Conservation (phyloP, 495 filamentous ascomycete genomes). For the Xylaria bambusicola region DNA sequence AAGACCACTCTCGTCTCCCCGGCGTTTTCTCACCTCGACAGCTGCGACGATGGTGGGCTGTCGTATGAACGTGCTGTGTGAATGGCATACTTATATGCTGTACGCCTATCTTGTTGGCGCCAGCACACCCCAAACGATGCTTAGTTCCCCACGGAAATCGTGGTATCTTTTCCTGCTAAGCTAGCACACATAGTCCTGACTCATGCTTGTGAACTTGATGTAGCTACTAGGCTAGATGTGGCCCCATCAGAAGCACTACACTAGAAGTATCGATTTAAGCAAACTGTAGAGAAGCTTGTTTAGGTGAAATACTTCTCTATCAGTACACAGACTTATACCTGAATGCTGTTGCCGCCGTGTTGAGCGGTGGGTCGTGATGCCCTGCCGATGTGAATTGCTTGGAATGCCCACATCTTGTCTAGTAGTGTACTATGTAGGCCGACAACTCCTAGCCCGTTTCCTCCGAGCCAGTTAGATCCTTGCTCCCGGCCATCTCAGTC, state of each 20-base stretch:
- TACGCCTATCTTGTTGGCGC: background rate
- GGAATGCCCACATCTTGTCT: constrained; percentile 21
- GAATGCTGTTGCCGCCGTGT: constrained; percentile 7
- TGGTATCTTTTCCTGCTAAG: no score
- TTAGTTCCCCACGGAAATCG: no score
- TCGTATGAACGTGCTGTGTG: background rate
- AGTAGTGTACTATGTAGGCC: no score
- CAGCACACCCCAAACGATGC: no score
- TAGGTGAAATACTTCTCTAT: background rate
- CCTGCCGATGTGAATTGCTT: constrained; percentile 21
- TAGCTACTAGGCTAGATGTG: no score
- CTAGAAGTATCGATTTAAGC: no score
- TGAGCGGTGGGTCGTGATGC: constrained; percentile 17
- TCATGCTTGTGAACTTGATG: no score
- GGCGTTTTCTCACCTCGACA: constrained; percentile 1
- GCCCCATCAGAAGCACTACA: no score
- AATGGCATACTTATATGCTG: background rate
- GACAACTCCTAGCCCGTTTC: constrained; percentile 22
- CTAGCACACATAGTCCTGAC: no score
- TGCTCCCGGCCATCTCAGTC: constrained; percentile 25
- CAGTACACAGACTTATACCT: constrained; percentile 5
- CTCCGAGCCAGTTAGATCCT: constrained; percentile 24
- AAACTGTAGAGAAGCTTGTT: no score
- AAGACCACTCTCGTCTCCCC: background rate
- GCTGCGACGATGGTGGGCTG: background rate